Evolutionary conservation across 2,329 filamentous ascomycete species (phyloP).

Genomic region (Diplodia intermedia): DNA sequence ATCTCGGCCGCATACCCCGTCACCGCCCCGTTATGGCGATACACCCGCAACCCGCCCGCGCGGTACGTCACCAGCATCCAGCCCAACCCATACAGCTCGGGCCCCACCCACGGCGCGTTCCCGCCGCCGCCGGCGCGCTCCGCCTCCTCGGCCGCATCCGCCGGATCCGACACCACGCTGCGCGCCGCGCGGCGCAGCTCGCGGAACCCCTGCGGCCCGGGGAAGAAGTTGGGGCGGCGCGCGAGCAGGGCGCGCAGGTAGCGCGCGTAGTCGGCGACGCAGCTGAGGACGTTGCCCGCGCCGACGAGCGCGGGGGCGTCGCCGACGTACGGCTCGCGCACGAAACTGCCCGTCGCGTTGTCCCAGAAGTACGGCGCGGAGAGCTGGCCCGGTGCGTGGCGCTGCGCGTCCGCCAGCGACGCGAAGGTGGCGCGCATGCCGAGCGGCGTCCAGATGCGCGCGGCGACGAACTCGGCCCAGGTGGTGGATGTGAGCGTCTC

Average conservation of each 20-base stretch:
- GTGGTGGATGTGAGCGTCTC: constrained; percentile 51
- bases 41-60: background rate
- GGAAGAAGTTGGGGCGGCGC: constrained; percentile 18
- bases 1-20: constrained; percentile 23
- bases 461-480: constrained; percentile 44
- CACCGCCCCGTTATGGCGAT: constrained; percentile 4
- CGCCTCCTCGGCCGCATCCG: constrained; percentile 2
- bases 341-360: constrained; percentile 16
- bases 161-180: background rate
- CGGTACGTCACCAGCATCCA: constrained; percentile 16
- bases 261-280: constrained; percentile 38
- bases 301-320: constrained; percentile 37
- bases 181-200: constrained; percentile 28
- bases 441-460: constrained; percentile 51
- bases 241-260: constrained; percentile 40
- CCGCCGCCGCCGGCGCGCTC: too few relatives aligned
- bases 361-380: constrained; percentile 37
- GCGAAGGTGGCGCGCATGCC: constrained; percentile 52
- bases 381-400: background rate
- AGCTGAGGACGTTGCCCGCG: constrained; percentile 39
- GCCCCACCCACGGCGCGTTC: constrained; percentile 12
- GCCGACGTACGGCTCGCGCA: constrained; percentile 31
- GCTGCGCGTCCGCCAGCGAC: constrained; percentile 45
- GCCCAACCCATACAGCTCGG: constrained; percentile 21
- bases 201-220: background rate